These are phyloP conservation scores for Xanthoconium stramineum DNA, from an alignment of 768 basidiomycete species.

Conservation along the genomic window DNA sequence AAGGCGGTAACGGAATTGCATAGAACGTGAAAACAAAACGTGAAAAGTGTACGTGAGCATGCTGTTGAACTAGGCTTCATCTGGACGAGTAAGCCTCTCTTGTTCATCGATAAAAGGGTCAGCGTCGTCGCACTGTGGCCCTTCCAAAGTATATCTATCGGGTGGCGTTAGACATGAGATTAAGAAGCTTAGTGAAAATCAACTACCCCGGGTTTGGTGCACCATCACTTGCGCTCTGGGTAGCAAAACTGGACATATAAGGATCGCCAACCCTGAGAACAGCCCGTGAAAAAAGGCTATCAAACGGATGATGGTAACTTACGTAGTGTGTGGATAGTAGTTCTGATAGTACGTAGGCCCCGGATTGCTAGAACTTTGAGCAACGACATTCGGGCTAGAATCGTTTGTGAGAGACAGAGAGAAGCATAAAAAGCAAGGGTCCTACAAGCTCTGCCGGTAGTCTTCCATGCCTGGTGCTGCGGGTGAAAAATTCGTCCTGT, in stretches of 20 bases:
- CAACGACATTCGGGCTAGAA: constrained; percentile 6
- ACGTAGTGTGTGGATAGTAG: constrained; percentile 15
- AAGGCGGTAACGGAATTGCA: not conserved
- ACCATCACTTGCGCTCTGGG: not conserved
- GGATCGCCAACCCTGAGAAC: not conserved
- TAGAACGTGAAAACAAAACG: not conserved
- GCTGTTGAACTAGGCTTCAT: constrained; percentile 9
- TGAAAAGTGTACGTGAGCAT: not conserved
- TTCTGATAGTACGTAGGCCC: constrained; percentile 2
- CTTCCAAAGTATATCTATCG: constrained; percentile 12
- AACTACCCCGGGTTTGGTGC: constrained; percentile 12
- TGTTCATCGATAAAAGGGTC: not conserved
- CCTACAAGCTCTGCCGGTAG: constrained; percentile 18
- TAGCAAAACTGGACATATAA: constrained; percentile 6
- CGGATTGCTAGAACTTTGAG: not conserved
- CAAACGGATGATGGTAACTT: not conserved
- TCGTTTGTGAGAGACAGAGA: not conserved
- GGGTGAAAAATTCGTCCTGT: not conserved
- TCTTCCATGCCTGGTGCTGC: not conserved
- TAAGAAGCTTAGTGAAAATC: constrained; percentile 9
- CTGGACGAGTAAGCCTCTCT: not conserved
- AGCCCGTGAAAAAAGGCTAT: not conserved
- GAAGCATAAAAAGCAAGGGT: not conserved
- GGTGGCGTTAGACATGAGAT: constrained; percentile 9
- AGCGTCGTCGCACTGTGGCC: not conserved